Conservation (phyloP, 768 basidiomycete species). For the Tubosaeta brunneosetosa region DNA sequence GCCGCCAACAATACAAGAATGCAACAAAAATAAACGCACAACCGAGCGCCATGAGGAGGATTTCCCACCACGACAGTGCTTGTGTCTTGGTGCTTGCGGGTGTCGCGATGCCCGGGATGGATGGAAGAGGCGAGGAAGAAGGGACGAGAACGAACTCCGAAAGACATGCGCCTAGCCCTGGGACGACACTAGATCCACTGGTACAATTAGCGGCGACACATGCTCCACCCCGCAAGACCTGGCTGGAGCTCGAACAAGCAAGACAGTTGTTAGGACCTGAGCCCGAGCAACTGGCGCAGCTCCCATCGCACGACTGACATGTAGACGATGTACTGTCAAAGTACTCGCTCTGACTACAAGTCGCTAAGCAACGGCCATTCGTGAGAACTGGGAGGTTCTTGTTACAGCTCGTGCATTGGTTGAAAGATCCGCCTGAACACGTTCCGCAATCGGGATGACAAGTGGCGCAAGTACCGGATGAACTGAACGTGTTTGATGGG, state of each 20-base stretch:
- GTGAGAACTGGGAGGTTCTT: constrained; percentile 64
- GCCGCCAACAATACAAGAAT: constrained; percentile 64
- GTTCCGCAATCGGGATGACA: constrained; percentile 87
- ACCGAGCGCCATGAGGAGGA: constrained; percentile 77
- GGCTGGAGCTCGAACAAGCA: constrained; percentile 60
- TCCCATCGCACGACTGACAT: constrained; percentile 70
- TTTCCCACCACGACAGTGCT: constrained; percentile 74
- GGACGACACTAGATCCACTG: constrained; percentile 49
- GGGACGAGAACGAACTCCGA: constrained; percentile 64
- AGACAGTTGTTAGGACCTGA: constrained; percentile 65
- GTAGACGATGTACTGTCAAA: constrained; percentile 60
- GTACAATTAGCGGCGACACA: constrained; percentile 64
- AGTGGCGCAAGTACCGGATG: constrained; percentile 59
- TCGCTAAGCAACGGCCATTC: constrained; percentile 73
- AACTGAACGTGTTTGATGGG: constrained; percentile 64
- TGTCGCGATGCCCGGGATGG: constrained; percentile 53
- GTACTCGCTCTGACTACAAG: constrained; percentile 68
- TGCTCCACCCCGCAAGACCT: constrained; percentile 58
- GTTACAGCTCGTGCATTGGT: constrained; percentile 73
- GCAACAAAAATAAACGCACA: constrained; percentile 73
- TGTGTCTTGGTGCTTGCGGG: constrained; percentile 39
- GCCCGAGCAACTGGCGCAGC: constrained; percentile 75
- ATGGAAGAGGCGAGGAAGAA: constrained; percentile 43
- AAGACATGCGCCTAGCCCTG: constrained; percentile 75
- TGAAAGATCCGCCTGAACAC: constrained; percentile 74